Base-by-base conservation (phyloP, 805 yeast species). In the Metschnikowia chrysomelidarum region DNA sequence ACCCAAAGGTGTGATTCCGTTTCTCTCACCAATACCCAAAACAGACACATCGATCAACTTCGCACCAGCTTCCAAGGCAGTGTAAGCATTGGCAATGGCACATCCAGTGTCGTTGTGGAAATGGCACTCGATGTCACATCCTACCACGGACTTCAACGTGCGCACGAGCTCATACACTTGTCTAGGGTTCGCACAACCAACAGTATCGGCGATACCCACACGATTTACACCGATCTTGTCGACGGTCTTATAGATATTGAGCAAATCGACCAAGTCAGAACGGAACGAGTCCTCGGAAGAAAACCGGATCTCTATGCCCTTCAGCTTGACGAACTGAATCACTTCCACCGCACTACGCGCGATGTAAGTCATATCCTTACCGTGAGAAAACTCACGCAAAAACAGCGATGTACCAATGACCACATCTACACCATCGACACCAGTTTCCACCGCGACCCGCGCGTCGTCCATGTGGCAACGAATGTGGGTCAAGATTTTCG, bases 391-490 rank as follows among this genome's bases (percentile, higher is more conserved):
- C 64, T 89, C 84, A 67, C 98, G 82, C 56, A 93, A 73, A 63
- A 88, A 93, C 64, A 85, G 95, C 20, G 97, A 89, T 15, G 98
- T 91, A 47, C 98, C 98, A 64, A 91, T 91, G 41, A 91, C 97
- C 39, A 91, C 96, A 69, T 93, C 97, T 44, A 91, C 98, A 67
- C 98, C 98, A 61, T 93, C 98, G 35, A 93, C 98, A 61, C 98
- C 98, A 24, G 98, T 91, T 57, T 87, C 93, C 30, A 91, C 98
- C 5, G 98, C 98, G 41, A 93, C 86, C 54, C 82, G 76, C 38
- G 98, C 98, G 57, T 93, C 98, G 64, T 91, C 98, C 97, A 91
- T 91, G 69, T 91, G 97, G 68, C 98, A 91, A 67, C 98, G 80
- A 51, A 93, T 93, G 64, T 91, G 98, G 32, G 98, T 91, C 50